These are phyloP conservation scores for Halenospora varia DNA, from an alignment of 495 filamentous ascomycete species.

Conservation along the genomic window DNA sequence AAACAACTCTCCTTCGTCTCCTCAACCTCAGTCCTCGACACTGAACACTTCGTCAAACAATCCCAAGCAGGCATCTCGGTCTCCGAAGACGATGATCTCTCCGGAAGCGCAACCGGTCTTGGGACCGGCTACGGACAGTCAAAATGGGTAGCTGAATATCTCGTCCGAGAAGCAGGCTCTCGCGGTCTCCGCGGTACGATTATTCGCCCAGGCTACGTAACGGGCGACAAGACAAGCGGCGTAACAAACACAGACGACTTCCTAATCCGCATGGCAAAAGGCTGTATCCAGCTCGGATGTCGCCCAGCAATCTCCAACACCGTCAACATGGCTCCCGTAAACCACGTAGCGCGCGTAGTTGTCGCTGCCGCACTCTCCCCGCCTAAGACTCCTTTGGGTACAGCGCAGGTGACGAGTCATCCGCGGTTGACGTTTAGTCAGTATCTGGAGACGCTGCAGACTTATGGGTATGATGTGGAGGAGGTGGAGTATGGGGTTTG, in stretches of 20 bases:
- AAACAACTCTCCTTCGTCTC: constrained; percentile 83
- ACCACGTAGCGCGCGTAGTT: constrained; percentile 76
- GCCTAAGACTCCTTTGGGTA: constrained; percentile 41
- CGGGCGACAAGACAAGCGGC: constrained; percentile 69
- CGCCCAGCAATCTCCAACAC: constrained; percentile 81
- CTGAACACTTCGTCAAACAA: constrained; percentile 69
- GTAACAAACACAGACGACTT: constrained; percentile 89
- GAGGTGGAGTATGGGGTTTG: constrained; percentile 60
- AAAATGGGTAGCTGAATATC: constrained; percentile 81
- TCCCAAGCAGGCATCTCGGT: constrained; percentile 59
- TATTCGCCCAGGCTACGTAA: constrained; percentile 82
- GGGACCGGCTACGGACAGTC: constrained; percentile 88
- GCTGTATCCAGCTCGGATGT: constrained; percentile 72
- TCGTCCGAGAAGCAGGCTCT: constrained; percentile 74
- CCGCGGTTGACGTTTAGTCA: constrained; percentile 76
- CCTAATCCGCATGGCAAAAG: constrained; percentile 83
- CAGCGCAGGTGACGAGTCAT: constrained; percentile 77
- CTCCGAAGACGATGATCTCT: constrained; percentile 60
- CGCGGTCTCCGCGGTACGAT: constrained; percentile 73
- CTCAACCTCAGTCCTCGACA: constrained; percentile 82
- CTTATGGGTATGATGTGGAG: constrained; percentile 73
- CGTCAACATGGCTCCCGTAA: constrained; percentile 86
- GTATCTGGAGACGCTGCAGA: constrained; percentile 65
- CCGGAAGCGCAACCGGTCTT: constrained; percentile 60
- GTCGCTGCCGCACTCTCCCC: constrained; percentile 54